phyloP scores from a whole-genome alignment of 768 basidiomycete species.

The Termitomyces sp. region DNA sequence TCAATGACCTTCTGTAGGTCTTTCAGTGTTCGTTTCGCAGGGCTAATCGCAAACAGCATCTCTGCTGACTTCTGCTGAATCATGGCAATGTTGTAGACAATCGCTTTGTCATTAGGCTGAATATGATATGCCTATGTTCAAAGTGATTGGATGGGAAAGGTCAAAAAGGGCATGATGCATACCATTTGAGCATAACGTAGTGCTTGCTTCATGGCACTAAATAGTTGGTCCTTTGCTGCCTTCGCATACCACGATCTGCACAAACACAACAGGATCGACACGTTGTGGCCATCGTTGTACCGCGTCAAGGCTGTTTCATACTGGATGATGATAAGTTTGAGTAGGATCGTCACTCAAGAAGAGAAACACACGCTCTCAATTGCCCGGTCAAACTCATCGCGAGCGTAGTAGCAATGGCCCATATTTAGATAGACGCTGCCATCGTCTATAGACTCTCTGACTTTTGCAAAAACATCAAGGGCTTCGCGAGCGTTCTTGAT shows the following conservation, averaged over 20 bases:
- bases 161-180: slow-evolving; percentile 10
- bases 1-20: slow-evolving; percentile 77
- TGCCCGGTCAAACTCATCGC: slow-evolving; percentile 93
- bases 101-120: slow-evolving; percentile 84
- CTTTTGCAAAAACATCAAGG: slow-evolving; percentile 83
- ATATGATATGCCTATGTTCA: slow-evolving; percentile 71
- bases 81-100: slow-evolving; percentile 95
- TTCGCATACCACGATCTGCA: slow-evolving; percentile 94
- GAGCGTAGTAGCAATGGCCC: slow-evolving; percentile 90
- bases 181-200: slow-evolving; percentile 80
- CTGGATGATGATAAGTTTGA: slow-evolving; percentile 32
- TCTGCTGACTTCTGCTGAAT: slow-evolving; percentile 96
- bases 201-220: slow-evolving; percentile 76
- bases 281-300: slow-evolving; percentile 70
- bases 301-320: slow-evolving; percentile 88
- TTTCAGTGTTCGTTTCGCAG: slow-evolving; percentile 72
- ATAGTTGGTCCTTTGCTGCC: slow-evolving; percentile 85
- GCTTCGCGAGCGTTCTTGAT: slow-evolving; percentile 81
- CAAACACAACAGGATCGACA: slow-evolving; percentile 75
- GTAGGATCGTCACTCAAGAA: not conserved
- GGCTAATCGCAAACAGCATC: slow-evolving; percentile 68
- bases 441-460: slow-evolving; percentile 76
- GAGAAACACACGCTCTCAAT: slow-evolving; percentile 79
- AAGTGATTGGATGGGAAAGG: slow-evolving; percentile 3
- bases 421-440: slow-evolving; percentile 94